These are phyloP conservation scores for Colletotrichum spaethianum DNA, from an alignment of 2,329 filamentous ascomycete genomes.

Conservation along the genomic window DNA sequence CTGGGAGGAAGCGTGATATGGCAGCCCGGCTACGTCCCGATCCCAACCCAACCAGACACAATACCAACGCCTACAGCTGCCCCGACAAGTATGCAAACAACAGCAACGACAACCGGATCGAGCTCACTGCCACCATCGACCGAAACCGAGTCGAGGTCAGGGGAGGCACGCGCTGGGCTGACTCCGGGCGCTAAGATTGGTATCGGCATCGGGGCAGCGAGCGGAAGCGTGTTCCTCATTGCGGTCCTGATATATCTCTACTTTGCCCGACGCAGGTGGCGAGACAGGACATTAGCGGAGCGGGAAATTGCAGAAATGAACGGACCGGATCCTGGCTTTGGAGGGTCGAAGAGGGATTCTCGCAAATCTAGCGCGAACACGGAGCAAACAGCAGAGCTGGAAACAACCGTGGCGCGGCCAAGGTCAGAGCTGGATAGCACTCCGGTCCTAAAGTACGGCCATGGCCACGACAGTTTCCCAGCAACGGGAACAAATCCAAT, in stretches of 20 bases:
- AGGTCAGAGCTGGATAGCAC: constrained; percentile 3
- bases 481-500: neutral
- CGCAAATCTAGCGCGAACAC: neutral
- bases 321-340: neutral
- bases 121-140: neutral
- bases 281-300: neutral
- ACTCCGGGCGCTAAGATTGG: constrained; percentile 46
- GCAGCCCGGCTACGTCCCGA: constrained; percentile 46
- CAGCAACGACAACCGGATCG: constrained; percentile 11
- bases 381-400: neutral
- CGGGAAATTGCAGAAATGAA: neutral
- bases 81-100: constrained; percentile 1
- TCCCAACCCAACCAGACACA: constrained; percentile 10
- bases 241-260: constrained; percentile 42
- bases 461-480: neutral
- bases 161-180: constrained; percentile 29
- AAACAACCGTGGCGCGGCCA: neutral
- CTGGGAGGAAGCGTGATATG: constrained; percentile 47
- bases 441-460: neutral
- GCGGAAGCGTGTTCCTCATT: constrained; percentile 43
- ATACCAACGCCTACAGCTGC: neutral
- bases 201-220: constrained; percentile 43
- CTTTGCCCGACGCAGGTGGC: constrained; percentile 39
- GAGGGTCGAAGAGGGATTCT: neutral
- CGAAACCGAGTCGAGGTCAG: neutral